Evolutionary conservation across 345 rosid species (phyloP).

Genomic region (Chamaenerion angustifolium): DNA sequence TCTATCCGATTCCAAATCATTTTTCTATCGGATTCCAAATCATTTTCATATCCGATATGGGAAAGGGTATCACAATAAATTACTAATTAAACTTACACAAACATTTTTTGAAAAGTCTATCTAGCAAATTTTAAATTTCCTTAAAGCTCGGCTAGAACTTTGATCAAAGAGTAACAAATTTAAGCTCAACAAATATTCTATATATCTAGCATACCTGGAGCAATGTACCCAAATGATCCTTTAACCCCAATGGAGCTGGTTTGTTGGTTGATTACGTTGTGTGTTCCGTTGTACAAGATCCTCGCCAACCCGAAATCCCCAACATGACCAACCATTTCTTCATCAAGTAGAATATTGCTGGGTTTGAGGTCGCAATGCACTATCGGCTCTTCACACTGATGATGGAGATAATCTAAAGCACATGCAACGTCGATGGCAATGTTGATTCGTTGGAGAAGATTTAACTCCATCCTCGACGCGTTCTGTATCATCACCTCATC

Average conservation of each 20-base stretch:
- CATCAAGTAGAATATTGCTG: constrained; percentile 18
- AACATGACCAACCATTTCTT: constrained; percentile 24
- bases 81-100: too few species aligned
- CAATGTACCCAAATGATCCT: constrained; percentile 37
- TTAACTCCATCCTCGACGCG: background rate
- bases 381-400: constrained; percentile 11
- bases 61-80: too few species aligned
- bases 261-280: constrained; percentile 4
- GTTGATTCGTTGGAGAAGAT: constrained; percentile 13
- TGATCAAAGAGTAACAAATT: too few species aligned
- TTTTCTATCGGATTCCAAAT: too few species aligned
- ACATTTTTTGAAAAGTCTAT: too few species aligned
- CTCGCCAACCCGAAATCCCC: constrained; percentile 36
- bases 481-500: constrained; percentile 4
- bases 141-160: too few species aligned
- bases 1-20: too few species aligned
- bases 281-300: constrained; percentile 17
- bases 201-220: constrained; percentile 39
- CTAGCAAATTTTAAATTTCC: too few species aligned
- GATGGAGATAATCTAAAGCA: constrained; percentile 30
- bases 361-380: constrained; percentile 31
- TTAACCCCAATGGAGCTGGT: constrained; percentile 23
- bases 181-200: too few species aligned
- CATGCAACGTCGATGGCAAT: constrained; percentile 24
- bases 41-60: too few species aligned